A percentile compares a stretch with the other conserved stretches of the same genome.
Evolutionary conservation across 73 alveolate genomes (phyloP).

Genomic region (Paramecium octaurelia): DNA sequence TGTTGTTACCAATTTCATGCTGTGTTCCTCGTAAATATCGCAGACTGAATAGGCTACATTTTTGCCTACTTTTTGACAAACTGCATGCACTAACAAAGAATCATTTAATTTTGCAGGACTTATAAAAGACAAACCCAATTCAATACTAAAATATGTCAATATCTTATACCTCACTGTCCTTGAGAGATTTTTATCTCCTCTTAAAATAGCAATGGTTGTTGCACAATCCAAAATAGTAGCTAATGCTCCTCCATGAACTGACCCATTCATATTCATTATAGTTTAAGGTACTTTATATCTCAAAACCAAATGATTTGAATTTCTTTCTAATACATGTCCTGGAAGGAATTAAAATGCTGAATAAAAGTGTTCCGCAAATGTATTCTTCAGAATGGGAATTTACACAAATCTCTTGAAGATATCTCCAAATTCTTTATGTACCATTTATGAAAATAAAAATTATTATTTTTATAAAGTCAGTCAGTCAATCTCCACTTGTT

Average conservation of each 20-base stretch:
- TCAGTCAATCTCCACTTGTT: conserved; percentile 21
- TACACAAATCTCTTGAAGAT: background rate
- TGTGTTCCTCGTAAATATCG: conserved; percentile 13
- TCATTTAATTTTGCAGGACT: conserved; percentile 50
- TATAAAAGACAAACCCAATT: conserved; percentile 33
- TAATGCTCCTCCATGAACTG: conserved; percentile 70
- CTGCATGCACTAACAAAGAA: background rate
- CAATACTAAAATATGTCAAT: background rate
- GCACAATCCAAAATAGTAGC: conserved; percentile 65
- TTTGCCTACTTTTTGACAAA: conserved; percentile 32
- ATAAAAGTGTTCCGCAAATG: conserved; percentile 11
- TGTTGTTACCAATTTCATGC: conserved; percentile 21
- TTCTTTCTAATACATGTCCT: conserved; percentile 12
- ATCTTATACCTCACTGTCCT: conserved; percentile 4
- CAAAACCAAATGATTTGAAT: conserved; percentile 12
- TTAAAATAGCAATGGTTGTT: conserved; percentile 63
- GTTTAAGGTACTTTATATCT: conserved; percentile 43
- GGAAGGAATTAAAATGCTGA: background rate
- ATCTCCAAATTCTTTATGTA: conserved; percentile 31
- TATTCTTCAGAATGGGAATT: background rate
- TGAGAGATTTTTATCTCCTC: conserved; percentile 57
- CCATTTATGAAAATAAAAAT: background rate
- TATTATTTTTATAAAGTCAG: background rate
- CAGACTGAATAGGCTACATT: conserved; percentile 2
- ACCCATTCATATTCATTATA: conserved; percentile 54